Evolutionary conservation across 352 stramenopile genomes (phyloP), one percentile per base, ranked within the genome.

Genomic region (Thalassiosira sp.): DNA sequence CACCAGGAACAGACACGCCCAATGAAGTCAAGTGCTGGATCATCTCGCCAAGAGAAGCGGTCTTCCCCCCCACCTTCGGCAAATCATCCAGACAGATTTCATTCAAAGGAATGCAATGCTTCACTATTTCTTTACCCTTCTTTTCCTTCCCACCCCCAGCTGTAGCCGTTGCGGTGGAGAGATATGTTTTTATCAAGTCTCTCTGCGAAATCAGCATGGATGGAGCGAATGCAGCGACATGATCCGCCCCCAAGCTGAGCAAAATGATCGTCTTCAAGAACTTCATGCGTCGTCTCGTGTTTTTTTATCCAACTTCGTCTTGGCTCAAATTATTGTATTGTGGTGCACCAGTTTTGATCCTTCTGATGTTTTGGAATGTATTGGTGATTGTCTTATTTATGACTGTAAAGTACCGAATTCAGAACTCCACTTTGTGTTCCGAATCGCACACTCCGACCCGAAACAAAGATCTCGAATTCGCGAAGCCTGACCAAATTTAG

Each of bases 1-100:
- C 43, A 37, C 58, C 61, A 48, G 75, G 75, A n/a, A 83, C 75
- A 7, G 40, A 25, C 6, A 83, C 67, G 1, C 75, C 75, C n/a
- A 76, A 42, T 13, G 67, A 62, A 5, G 68, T 35, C 13, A 83
- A 43, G 20, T 83, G 28, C 24, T 74, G 68, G 27, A 79, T 83
- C 75, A 83, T 83, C 37, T 83, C 75, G 20, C 75, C 75, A 18
- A 83, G 58, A 13, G 68, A 79, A 28, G 68, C 62, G 43, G 68
- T 83, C 51, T 83, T 82, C 72, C 72, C 70, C 64, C 72, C 72
- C 5, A 81, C 72, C 58, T 68, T 81, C 18, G 72, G 72, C 42
- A 81, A 67, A 61, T 81, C 72, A 46, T 70, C 35, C 2, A 81
- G 59, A n/a, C 46, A 5, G 53, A 81, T 72, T 15, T 81, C 54